Evolutionary conservation across 2,329 filamentous ascomycete genomes (phyloP).

Genomic region (Cordyceps javanica): DNA sequence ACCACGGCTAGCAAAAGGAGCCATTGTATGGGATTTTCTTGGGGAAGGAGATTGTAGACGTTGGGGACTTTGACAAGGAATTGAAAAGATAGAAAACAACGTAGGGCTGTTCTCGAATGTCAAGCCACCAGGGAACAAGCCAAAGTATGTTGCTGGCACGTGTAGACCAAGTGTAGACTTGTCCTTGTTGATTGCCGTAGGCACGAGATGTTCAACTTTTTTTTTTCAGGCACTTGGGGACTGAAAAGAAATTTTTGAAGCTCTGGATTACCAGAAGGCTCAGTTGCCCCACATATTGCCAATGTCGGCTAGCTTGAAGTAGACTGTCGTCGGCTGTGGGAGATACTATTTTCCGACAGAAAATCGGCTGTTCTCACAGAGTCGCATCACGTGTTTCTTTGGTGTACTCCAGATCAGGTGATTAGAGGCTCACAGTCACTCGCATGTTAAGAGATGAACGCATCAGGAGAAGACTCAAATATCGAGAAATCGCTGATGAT

Average conservation of each 20-base stretch:
- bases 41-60: not conserved
- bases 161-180: constrained; percentile 10
- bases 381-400: not conserved
- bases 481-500: too few relatives aligned
- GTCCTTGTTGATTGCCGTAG: constrained; percentile 21
- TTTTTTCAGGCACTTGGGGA: constrained; percentile 12
- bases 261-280: constrained; percentile 20
- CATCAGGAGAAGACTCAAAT: not conserved
- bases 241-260: constrained; percentile 34
- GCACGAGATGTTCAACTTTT: constrained; percentile 18
- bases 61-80: constrained; percentile 13
- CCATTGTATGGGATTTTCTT: constrained; percentile 14
- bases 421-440: not conserved
- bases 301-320: not conserved
- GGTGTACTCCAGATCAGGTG: not conserved
- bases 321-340: not conserved
- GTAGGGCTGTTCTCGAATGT: not conserved
- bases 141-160: not conserved
- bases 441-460: not conserved
- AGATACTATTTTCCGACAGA: constrained; percentile 5
- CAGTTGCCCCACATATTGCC: constrained; percentile 7
- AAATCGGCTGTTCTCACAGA: not conserved
- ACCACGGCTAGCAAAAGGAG: constrained; percentile 23
- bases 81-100: constrained; percentile 18
- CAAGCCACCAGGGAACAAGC: constrained; percentile 8